These are phyloP conservation scores for Diaporthe citri DNA, from an alignment of 2,329 filamentous ascomycete species.

Conservation along the genomic window DNA sequence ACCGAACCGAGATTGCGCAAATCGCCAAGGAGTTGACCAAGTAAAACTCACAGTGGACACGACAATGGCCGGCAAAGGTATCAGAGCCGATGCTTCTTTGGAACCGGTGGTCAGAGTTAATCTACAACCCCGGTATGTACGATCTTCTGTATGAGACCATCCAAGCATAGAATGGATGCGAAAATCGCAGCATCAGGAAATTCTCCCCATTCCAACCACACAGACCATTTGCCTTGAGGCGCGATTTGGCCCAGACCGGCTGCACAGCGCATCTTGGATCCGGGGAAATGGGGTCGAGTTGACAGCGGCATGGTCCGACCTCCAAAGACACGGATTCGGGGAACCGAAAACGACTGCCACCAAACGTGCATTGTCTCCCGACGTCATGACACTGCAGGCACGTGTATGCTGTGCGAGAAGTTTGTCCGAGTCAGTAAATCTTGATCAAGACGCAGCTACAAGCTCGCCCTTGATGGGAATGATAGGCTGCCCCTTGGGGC, in stretches of 20 bases:
- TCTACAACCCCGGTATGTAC: slow-evolving; percentile 26
- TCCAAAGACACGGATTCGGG: background rate
- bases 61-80: too few relatives aligned
- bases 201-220: slow-evolving; percentile 19
- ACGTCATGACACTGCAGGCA: slow-evolving; percentile 15
- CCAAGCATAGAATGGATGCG: slow-evolving; percentile 11
- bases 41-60: background rate
- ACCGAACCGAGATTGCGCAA: slow-evolving; percentile 71
- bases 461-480: background rate
- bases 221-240: background rate
- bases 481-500: background rate
- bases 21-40: slow-evolving; percentile 67
- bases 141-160: slow-evolving; percentile 29
- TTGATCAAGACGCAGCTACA: slow-evolving; percentile 12
- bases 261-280: background rate
- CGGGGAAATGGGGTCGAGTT: background rate
- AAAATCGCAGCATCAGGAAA: background rate
- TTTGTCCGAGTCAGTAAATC: slow-evolving; percentile 26
- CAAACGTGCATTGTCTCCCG: background rate
- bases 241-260: slow-evolving; percentile 6
- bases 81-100: background rate
- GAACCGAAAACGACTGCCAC: background rate
- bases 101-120: background rate
- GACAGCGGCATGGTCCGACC: background rate
- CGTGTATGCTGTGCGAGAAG: background rate